phyloP scores from a whole-genome alignment of 176 grass and related monocot species.

The Calamus simplicifolius region DNA sequence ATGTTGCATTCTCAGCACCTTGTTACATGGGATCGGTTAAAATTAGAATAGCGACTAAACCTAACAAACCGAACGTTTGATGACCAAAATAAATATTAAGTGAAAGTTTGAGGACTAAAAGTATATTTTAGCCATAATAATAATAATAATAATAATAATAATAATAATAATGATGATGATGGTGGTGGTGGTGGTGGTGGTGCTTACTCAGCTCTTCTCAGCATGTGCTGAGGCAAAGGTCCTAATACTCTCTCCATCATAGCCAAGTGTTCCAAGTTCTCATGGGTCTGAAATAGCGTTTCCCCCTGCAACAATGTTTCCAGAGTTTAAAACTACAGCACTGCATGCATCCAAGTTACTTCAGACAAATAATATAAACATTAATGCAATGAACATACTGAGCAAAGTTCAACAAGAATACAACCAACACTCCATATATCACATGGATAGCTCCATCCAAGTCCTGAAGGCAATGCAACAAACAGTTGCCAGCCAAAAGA shows the following conservation, averaged over 20 bases:
- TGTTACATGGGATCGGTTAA: too few species aligned
- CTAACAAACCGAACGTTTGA: too few species aligned
- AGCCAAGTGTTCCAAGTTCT: conserved; percentile 60
- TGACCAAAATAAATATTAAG: too few species aligned
- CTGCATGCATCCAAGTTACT: too few species aligned
- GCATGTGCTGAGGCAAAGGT: conserved; percentile 42
- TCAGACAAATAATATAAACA: too few species aligned
- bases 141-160: too few species aligned
- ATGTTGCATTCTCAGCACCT: too few species aligned
- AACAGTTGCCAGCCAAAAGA: conserved; percentile 1
- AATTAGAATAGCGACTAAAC: too few species aligned
- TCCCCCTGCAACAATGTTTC: conserved; percentile 24
- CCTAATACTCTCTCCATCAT: conserved; percentile 66
- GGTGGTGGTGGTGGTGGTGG: not conserved
- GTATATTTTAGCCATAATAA: too few species aligned
- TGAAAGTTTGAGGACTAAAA: too few species aligned
- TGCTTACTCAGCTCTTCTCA: conserved; percentile 37
- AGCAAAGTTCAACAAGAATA: conserved; percentile 94
- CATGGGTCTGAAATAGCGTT: conserved; percentile 61
- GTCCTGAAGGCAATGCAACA: conserved; percentile 41
- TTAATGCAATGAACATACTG: conserved; percentile 34
- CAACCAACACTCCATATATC: conserved; percentile 97
- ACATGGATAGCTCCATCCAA: conserved; percentile 89
- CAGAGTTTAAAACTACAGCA: not conserved
- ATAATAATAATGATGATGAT: too few species aligned